phyloP scores from a whole-genome alignment of 73 alveolate genomes.

The Stentor roeselii region DNA sequence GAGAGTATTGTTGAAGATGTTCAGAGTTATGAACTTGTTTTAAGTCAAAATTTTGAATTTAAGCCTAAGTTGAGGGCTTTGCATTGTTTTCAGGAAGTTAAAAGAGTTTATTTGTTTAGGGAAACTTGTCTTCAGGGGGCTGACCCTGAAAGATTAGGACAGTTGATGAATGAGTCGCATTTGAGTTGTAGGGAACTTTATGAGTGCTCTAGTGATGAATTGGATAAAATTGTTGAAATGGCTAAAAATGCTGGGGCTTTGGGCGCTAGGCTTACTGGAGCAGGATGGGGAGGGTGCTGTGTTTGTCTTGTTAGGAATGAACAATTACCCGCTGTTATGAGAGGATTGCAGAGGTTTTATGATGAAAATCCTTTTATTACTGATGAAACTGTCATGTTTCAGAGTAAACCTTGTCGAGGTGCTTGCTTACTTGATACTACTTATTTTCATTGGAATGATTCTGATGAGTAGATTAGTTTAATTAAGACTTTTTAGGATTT shows the following conservation, averaged over 20 bases:
- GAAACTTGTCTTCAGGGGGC: constrained; percentile 48
- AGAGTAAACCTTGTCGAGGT: constrained; percentile 59
- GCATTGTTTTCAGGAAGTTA: constrained; percentile 72
- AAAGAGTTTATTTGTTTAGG: constrained; percentile 69
- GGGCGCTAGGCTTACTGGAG: constrained; percentile 90
- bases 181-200: constrained; percentile 67
- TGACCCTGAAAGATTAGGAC: constrained; percentile 63
- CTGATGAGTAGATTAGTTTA: neutral
- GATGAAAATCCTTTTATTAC: constrained; percentile 42
- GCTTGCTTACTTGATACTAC: constrained; percentile 62
- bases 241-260: constrained; percentile 83
- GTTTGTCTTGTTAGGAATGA: constrained; percentile 67
- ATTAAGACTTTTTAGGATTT: neutral
- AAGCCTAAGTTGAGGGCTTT: constrained; percentile 65
- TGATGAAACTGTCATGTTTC: constrained; percentile 62
- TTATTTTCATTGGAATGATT: constrained; percentile 55
- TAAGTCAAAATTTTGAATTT: constrained; percentile 42
- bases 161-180: constrained; percentile 76
- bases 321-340: constrained; percentile 37
- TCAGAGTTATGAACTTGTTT: constrained; percentile 58
- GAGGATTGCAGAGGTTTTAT: constrained; percentile 49
- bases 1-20: constrained; percentile 56
- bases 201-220: constrained; percentile 80
- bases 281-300: constrained; percentile 97
- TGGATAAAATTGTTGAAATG: constrained; percentile 63